Conservation (phyloP, 2,329 filamentous ascomycete genomes). For the Cytospora piceicola region DNA sequence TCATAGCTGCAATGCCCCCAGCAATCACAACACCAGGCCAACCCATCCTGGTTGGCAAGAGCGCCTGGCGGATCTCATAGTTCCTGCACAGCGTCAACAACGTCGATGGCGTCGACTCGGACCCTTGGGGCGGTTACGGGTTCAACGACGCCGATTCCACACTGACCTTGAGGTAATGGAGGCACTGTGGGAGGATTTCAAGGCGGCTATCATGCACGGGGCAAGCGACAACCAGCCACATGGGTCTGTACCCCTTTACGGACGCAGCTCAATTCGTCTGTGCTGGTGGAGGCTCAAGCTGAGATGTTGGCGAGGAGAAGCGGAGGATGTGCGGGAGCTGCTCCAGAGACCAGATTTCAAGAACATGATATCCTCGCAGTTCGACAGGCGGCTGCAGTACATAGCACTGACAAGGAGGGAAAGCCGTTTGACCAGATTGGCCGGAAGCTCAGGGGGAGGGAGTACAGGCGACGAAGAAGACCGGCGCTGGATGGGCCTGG, state of each 20-base stretch:
- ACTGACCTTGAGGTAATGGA: not conserved
- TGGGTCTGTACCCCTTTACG: not conserved
- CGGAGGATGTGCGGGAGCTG: not conserved
- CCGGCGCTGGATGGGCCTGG: not conserved
- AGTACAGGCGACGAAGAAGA: no score
- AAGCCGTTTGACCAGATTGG: not conserved
- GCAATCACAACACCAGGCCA: not conserved
- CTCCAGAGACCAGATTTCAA: not conserved
- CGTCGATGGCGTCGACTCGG: not conserved
- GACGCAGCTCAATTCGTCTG: not conserved
- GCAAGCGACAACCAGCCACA: not conserved
- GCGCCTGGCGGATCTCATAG: not conserved
- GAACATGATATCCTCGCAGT: not conserved
- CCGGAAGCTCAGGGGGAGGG: no score
- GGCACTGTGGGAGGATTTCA: not conserved
- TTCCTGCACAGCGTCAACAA: not conserved
- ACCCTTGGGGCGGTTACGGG: not conserved
- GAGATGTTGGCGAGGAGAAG: not conserved
- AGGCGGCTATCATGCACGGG: not conserved
- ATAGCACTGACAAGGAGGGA: not conserved
- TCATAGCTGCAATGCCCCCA: not conserved
- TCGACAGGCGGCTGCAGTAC: not conserved
- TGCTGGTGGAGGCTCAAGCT: not conserved
- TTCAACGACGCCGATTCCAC: not conserved
- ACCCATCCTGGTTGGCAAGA: not conserved